phyloP scores from a whole-genome alignment of 148 eudicot genomes.

The Chenopodium album region DNA sequence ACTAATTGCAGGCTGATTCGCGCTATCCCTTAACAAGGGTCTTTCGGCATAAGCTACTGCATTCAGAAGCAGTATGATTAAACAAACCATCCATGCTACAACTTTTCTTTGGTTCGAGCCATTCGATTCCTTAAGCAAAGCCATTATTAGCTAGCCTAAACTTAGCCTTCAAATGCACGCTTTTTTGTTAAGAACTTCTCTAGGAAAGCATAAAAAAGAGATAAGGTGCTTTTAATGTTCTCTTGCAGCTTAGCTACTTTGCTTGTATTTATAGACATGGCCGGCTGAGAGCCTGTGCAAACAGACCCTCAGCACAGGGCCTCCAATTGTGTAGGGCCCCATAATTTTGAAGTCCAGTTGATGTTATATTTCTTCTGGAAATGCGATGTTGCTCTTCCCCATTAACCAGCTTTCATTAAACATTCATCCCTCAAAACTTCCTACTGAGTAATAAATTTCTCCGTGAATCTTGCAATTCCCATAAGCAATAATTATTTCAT shows the following conservation, averaged over 20 bases:
- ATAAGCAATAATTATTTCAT: too few relatives aligned
- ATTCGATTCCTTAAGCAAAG: not conserved
- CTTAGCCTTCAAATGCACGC: not conserved
- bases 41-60: conserved; percentile 42
- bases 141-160: conserved; percentile 18
- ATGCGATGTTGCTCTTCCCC: too few relatives aligned
- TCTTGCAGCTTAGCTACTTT: not conserved
- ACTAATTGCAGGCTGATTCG: conserved; percentile 15
- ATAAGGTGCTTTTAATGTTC: not conserved
- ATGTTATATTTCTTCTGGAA: too few relatives aligned
- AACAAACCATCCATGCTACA: conserved; percentile 34
- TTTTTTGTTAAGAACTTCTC: not conserved
- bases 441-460: too few relatives aligned
- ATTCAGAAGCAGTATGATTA: conserved; percentile 28
- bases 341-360: too few relatives aligned
- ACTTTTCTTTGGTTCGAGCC: conserved; percentile 7
- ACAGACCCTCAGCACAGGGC: too few relatives aligned
- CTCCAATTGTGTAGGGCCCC: too few relatives aligned
- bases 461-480: too few relatives aligned
- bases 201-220: not conserved
- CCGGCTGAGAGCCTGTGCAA: too few relatives aligned
- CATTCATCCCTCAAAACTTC: too few relatives aligned
- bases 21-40: conserved; percentile 27
- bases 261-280: conserved; percentile 16
- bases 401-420: too few relatives aligned